These are phyloP conservation scores for Filosporella fistucella DNA, from an alignment of 495 filamentous ascomycete genomes.

Conservation along the genomic window DNA sequence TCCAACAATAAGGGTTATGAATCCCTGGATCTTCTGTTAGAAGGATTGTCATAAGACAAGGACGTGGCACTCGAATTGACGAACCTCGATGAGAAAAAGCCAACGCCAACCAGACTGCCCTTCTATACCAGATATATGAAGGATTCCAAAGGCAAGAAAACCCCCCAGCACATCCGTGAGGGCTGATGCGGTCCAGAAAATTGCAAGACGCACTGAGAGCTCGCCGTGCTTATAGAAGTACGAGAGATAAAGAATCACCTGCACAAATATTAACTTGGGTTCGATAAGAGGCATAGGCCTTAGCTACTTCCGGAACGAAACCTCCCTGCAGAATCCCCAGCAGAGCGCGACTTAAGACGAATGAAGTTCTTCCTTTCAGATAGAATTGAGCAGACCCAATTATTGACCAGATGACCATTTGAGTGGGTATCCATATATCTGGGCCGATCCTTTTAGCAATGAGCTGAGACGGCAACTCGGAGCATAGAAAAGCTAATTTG, in stretches of 20 bases:
- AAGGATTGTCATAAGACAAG: slow-evolving; percentile 38
- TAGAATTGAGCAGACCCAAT: slow-evolving; percentile 66
- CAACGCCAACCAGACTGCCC: slow-evolving; percentile 56
- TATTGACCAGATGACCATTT: slow-evolving; percentile 76
- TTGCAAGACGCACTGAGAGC: slow-evolving; percentile 59
- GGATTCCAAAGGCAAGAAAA: slow-evolving; percentile 67
- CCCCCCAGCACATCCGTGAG: slow-evolving; percentile 60
- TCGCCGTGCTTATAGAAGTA: slow-evolving; percentile 74
- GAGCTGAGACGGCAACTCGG: slow-evolving; percentile 72
- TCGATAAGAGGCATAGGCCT: slow-evolving; percentile 38
- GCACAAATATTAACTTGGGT: slow-evolving; percentile 53
- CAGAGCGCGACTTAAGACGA: slow-evolving; percentile 58
- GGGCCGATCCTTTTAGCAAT: slow-evolving; percentile 73
- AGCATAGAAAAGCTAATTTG: slow-evolving; percentile 57
- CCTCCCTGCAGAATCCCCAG: slow-evolving; percentile 74
- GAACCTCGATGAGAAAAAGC: slow-evolving; percentile 56
- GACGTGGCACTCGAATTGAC: slow-evolving; percentile 52
- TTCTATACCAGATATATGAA: slow-evolving; percentile 52
- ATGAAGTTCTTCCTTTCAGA: slow-evolving; percentile 52
- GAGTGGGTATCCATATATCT: slow-evolving; percentile 74
- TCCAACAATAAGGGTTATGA: slow-evolving; percentile 62
- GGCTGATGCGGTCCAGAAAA: slow-evolving; percentile 67
- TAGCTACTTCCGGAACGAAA: slow-evolving; percentile 59
- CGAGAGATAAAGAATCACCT: slow-evolving; percentile 57
- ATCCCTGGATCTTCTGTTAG: slow-evolving; percentile 40